Base-by-base conservation (phyloP, 768 basidiomycete genomes). In the Mycena rebaudengoi region DNA sequence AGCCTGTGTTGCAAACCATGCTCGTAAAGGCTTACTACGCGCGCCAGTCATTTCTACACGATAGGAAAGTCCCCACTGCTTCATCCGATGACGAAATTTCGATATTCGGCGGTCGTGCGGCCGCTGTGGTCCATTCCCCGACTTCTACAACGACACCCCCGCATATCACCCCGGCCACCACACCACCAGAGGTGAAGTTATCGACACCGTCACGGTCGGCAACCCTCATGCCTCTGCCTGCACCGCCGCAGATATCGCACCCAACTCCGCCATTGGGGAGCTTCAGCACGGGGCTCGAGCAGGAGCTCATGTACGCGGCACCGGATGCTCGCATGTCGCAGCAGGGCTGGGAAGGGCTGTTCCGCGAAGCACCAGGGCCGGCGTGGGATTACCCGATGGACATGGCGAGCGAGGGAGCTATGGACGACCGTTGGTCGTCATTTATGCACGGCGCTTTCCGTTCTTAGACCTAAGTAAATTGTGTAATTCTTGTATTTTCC, bases 1-100 rank as follows among this genome's bases (percentile, higher is more conserved):
- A 86, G 85, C 81, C 83, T 28, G 77, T 86, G 14, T 63, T 86
- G 28, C 73, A 83, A 57, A 72, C 71, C 16, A 80, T 86, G 79
- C 76, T 79, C 18, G 69, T 77, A 23, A 83, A 83, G 68, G 82
- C 83, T 12, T 69, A 70, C 52, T 69, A 78, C 37, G 78, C 76
- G 25, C 71, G 67, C 25, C 67, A 71, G 39, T 54, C 30, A 43
- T 64, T 68, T 43, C 45, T 48, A 14, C 69, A 70, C 20, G 54
- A 53, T 29, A 44, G 13, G 37, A 56, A 54, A 32, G 52, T 68
- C 11, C 67, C 75, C 14, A 64, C 71, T 16, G 51, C 69, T 25
- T 39, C 61, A 2, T 69, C 66, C 14, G 72, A 76, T 54, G 76
- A 82, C 43, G 79, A 80, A 50, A 66, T 82, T 30, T 73, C 73